Conservation (phyloP, 2,329 filamentous ascomycete species). For the Akanthomyces uredinophilus region DNA sequence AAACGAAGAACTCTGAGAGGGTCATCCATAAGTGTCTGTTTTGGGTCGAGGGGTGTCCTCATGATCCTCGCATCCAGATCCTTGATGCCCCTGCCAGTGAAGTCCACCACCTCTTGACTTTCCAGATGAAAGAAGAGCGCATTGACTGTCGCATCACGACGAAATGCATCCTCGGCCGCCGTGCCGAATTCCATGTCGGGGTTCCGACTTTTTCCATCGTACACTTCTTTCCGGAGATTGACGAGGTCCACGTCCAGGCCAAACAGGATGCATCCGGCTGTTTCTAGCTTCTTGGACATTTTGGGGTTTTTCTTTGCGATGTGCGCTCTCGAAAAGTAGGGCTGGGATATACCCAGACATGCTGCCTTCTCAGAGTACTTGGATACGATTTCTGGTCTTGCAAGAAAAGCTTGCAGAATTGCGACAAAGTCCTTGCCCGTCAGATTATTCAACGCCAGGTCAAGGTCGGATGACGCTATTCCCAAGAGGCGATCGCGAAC, state of each 20-base stretch:
- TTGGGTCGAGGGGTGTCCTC: constrained; percentile 17
- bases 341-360: constrained; percentile 5
- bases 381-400: background rate
- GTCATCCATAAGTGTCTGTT: constrained; percentile 19
- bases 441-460: constrained; percentile 16
- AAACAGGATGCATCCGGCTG: constrained; percentile 16
- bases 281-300: constrained; percentile 19
- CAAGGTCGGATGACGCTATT: constrained; percentile 17
- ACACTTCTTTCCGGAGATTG: constrained; percentile 19
- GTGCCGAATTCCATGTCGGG: constrained; percentile 19
- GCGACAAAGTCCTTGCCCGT: constrained; percentile 17
- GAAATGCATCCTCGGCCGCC: constrained; percentile 17
- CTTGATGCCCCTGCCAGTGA: constrained; percentile 14
- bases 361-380: constrained; percentile 11
- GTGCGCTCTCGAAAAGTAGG: constrained; percentile 13
- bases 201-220: constrained; percentile 16
- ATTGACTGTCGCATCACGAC: constrained; percentile 19
- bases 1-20: constrained; percentile 18
- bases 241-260: constrained; percentile 20
- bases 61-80: constrained; percentile 17
- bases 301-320: constrained; percentile 15
- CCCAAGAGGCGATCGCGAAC: constrained; percentile 19
- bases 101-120: constrained; percentile 17
- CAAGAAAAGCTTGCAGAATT: constrained; percentile 13
- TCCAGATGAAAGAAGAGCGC: constrained; percentile 17